These are phyloP conservation scores for Myotisia sp. DNA, from an alignment of 2,329 filamentous ascomycete species.

Conservation along the genomic window DNA sequence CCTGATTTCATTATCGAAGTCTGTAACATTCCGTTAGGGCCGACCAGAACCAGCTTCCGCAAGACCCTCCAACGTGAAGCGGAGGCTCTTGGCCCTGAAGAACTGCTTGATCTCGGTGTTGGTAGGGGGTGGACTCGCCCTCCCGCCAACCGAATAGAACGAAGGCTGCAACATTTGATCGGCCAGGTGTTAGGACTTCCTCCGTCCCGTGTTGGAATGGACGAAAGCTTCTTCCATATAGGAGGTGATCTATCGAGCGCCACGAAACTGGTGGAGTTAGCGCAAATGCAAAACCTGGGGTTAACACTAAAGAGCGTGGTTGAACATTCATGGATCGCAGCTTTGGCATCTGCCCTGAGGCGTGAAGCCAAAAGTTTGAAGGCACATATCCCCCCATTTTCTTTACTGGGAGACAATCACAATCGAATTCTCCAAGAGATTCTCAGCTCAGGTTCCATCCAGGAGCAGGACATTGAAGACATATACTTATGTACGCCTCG, in stretches of 20 bases:
- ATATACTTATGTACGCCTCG: conserved; percentile 23
- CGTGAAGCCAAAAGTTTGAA: conserved; percentile 1
- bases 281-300: conserved; percentile 11
- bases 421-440: conserved; percentile 6
- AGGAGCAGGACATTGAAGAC: conserved; percentile 15
- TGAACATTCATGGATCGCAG: conserved; percentile 21
- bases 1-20: conserved; percentile 28
- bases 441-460: conserved; percentile 11
- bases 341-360: conserved; percentile 19
- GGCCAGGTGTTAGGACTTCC: conserved; percentile 26
- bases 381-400: conserved; percentile 10
- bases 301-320: conserved; percentile 18
- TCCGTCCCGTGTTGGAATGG: conserved; percentile 17
- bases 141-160: conserved; percentile 18
- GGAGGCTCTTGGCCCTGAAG: conserved; percentile 12
- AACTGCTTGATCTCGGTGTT: conserved; percentile 10
- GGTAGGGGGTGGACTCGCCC: conserved; percentile 6
- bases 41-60: conserved; percentile 28
- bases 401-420: conserved; percentile 6
- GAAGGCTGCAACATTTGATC: conserved; percentile 7
- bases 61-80: conserved; percentile 16
- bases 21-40: conserved; percentile 23
- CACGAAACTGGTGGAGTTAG: conserved; percentile 18
- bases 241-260: conserved; percentile 14
- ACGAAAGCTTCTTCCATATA: conserved; percentile 11